Evolutionary conservation across 176 grass and related monocot species (phyloP).

Genomic region (bread wheat (Triticum aestivum)): DNA sequence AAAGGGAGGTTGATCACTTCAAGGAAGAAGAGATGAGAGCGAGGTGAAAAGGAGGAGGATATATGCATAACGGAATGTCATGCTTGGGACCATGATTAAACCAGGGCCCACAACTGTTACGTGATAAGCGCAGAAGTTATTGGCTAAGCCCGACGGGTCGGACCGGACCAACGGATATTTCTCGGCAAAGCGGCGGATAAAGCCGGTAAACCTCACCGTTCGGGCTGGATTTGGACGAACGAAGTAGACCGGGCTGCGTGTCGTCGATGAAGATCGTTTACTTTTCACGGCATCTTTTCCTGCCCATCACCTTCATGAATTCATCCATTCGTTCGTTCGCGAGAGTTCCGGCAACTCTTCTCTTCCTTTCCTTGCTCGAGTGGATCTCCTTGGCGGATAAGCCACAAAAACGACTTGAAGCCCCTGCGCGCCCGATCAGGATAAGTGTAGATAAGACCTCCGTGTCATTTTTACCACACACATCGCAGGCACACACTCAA

Average conservation of each 20-base stretch:
- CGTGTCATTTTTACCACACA: slow-evolving; percentile 36
- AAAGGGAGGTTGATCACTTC: background rate
- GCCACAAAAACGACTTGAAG: slow-evolving; percentile 47
- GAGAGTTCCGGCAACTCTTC: slow-evolving; percentile 31
- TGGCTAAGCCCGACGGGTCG: slow-evolving; percentile 32
- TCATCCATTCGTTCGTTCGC: background rate
- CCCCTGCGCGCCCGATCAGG: background rate
- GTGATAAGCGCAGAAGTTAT: slow-evolving; percentile 41
- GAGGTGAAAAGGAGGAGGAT: background rate
- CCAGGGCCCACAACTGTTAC: slow-evolving; percentile 27
- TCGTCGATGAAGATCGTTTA: slow-evolving; percentile 14
- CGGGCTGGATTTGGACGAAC: background rate
- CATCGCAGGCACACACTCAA: too few relatives aligned
- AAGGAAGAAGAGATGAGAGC: background rate
- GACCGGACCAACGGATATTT: slow-evolving; percentile 17
- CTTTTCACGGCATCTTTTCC: slow-evolving; percentile 33
- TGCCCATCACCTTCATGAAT: slow-evolving; percentile 25
- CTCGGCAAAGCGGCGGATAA: background rate
- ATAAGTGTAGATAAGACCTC: slow-evolving; percentile 41
- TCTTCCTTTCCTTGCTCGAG: background rate
- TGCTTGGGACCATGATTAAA: slow-evolving; percentile 26
- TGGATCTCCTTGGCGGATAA: slow-evolving; percentile 16
- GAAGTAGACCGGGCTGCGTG: background rate
- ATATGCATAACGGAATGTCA: slow-evolving; percentile 1
- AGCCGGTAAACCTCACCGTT: background rate